phyloP scores from a whole-genome alignment of 108 stramenopile species.

The Schizochytrium sp. region DNA sequence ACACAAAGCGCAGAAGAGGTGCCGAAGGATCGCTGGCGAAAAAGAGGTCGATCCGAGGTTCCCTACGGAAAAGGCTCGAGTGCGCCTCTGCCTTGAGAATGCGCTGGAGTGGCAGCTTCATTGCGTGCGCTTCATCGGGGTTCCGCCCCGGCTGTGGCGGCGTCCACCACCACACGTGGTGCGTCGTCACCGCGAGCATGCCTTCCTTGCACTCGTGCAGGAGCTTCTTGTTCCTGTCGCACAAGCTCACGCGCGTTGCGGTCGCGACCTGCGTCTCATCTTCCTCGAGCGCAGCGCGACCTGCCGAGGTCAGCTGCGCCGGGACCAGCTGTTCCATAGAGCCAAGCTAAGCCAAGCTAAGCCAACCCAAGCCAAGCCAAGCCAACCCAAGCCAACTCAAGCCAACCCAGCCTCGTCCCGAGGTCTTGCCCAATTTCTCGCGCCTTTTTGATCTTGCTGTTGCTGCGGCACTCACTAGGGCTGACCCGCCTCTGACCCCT shows the following conservation, averaged over 20 bases:
- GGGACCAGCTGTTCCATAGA: neutral
- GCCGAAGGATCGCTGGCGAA: neutral
- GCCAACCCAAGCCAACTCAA: too few relatives aligned
- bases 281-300: neutral
- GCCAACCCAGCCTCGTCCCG: too few relatives aligned
- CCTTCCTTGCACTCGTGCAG: neutral
- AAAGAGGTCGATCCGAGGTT: neutral
- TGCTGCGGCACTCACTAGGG: too few relatives aligned
- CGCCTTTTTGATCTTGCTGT: too few relatives aligned
- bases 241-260: neutral
- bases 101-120: neutral
- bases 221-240: neutral
- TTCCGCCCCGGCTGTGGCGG: neutral
- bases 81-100: constrained; percentile 5
- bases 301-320: neutral
- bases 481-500: too few relatives aligned
- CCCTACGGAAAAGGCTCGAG: neutral
- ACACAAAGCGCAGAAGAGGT: neutral
- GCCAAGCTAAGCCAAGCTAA: neutral
- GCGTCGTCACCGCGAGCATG: neutral
- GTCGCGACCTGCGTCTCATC: neutral
- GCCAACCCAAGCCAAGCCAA: neutral
- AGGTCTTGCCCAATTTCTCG: too few relatives aligned
- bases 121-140: neutral
- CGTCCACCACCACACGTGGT: constrained; percentile 5